phyloP scores from a whole-genome alignment of 2,329 filamentous ascomycete genomes.

The Scedosporium aurantiacum region DNA sequence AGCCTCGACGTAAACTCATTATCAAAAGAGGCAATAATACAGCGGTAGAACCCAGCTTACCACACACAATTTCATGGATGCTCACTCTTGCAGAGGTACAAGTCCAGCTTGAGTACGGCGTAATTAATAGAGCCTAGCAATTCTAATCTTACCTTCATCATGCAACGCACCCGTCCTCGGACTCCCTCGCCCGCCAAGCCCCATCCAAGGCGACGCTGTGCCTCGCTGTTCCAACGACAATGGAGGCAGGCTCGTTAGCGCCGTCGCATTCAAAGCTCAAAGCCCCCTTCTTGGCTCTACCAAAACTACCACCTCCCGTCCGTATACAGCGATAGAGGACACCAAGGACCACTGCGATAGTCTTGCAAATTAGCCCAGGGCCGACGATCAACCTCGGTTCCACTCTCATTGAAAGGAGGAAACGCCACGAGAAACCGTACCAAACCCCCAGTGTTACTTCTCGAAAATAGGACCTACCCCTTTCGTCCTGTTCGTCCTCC shows the following conservation, averaged over 20 bases:
- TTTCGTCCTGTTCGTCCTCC: background rate
- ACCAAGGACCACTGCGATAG: background rate
- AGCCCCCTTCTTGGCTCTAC: background rate
- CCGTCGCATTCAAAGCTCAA: too few species aligned
- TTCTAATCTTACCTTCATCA: background rate
- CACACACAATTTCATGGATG: too few species aligned
- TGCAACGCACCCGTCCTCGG: background rate
- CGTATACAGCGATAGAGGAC: background rate
- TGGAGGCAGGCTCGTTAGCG: too few species aligned
- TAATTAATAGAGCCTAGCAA: background rate
- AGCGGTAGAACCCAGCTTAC: too few species aligned
- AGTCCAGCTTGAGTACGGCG: too few species aligned
- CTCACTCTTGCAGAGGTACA: too few species aligned
- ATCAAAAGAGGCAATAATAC: too few species aligned
- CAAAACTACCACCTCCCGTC: background rate
- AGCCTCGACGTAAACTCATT: too few species aligned
- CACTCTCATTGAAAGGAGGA: background rate
- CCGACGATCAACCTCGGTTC: background rate
- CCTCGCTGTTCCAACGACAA: background rate
- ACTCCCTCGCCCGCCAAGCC: background rate
- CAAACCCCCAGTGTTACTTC: background rate
- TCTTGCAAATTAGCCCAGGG: background rate
- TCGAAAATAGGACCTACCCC: background rate
- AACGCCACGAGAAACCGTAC: background rate
- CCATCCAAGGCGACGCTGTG: background rate